Conservation (phyloP, 2,329 filamentous ascomycete species). For the Paracorniculantispora psalliotae region DNA sequence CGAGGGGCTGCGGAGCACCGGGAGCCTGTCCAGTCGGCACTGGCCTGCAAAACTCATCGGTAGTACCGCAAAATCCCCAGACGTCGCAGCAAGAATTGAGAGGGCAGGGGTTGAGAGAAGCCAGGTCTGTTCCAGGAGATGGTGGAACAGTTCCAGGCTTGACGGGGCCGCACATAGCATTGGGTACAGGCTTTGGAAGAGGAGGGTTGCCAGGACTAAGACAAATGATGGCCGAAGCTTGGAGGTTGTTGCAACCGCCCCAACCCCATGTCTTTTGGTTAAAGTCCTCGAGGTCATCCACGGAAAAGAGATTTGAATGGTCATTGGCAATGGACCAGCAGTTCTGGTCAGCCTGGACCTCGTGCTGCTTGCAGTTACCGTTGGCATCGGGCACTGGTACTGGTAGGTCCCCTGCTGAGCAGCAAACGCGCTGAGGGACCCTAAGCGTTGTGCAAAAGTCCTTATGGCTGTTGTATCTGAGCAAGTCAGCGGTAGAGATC, state of each 20-base stretch:
- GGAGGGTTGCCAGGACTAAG: conserved; percentile 30
- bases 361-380: conserved; percentile 25
- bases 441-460: neutral
- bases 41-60: conserved; percentile 32
- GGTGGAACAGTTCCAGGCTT: conserved; percentile 24
- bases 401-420: conserved; percentile 28
- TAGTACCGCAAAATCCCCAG: conserved; percentile 39
- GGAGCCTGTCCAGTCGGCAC: neutral
- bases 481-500: neutral
- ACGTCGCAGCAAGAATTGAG: conserved; percentile 28
- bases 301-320: conserved; percentile 27
- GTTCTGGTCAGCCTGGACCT: conserved; percentile 27
- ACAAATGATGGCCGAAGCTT: conserved; percentile 26
- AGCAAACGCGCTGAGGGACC: conserved; percentile 35
- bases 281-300: conserved; percentile 31
- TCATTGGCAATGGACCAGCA: conserved; percentile 30
- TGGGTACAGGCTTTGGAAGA: conserved; percentile 26
- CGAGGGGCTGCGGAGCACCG: neutral
- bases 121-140: conserved; percentile 17
- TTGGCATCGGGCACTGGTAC: conserved; percentile 26
- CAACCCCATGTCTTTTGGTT: conserved; percentile 35
- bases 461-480: neutral
- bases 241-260: conserved; percentile 23
- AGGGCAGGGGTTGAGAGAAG: conserved; percentile 25
- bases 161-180: conserved; percentile 31